Base-by-base conservation (phyloP, 2,329 filamentous ascomycete species). In the Penicillium hordei region DNA sequence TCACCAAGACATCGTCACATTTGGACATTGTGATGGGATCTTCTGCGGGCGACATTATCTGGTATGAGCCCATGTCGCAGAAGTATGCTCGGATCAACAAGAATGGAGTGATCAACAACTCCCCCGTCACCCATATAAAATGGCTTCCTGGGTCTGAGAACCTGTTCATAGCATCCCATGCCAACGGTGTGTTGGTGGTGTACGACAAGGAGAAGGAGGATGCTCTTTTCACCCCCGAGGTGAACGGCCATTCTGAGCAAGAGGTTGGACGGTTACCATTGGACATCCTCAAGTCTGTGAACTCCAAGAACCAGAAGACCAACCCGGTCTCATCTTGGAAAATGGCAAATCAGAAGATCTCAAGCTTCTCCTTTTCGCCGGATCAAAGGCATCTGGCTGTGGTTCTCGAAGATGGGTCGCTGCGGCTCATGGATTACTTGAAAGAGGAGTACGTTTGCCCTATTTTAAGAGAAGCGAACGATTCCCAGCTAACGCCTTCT, bases 161-260 rank as follows among this genome's bases (percentile, higher is more conserved):
- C 63, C 80, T 96, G 15, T 97, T 99, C 70, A 81, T 99, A 45
- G 93, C 93, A 12, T 89, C 92, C 12, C 93, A 97, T 72, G 90
- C 91, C 81, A 93, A 99, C 69, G 94, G 94, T 1, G 89, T 89
- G 3, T 75, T 99, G 44, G 84, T 99, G 3, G 91, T 97, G 1
- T 99, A 97, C 67, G 94, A 99, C 76, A 99, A 97, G 76, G 93
- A 97, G 70, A 96, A 94, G 72, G 93, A 97, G 63, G 93, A 97
- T 71, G 87, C 88, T 0, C 81, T 86, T 1, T 94, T 96, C 68
- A 81, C 85, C 3, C 83, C 89, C 0, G 91, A 96, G 70, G 83
- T 70, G 15, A 68, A 69, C 4, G 52, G 72, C 70, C 59, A 59
- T 17, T 66, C 63, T 10, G 65, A 59, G 61, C 71, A 60, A 59